Percentiles rank a stretch among this genome's conserved stretches.
These are phyloP conservation scores for Aureobasidium subglaciale DNA, from an alignment of 2,329 filamentous ascomycete genomes.

Conservation along the genomic window DNA sequence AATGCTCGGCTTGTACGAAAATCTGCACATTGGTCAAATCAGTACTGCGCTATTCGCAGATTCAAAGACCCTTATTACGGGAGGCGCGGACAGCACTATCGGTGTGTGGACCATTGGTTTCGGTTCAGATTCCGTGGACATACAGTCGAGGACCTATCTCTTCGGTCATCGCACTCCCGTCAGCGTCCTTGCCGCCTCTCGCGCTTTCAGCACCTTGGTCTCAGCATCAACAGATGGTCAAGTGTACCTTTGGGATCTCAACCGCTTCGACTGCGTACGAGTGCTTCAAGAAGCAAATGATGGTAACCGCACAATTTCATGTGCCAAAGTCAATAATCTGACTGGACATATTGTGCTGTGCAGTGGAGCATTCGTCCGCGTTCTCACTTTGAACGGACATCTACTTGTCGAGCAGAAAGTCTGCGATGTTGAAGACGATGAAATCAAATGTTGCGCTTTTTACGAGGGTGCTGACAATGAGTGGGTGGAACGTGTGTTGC, in stretches of 20 bases:
- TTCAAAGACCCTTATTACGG: conserved; percentile 82
- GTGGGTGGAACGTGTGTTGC: conserved; percentile 77
- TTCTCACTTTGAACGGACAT: conserved; percentile 86
- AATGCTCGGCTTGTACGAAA: conserved; percentile 77
- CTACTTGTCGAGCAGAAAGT: conserved; percentile 75
- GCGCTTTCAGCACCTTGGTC: conserved; percentile 80
- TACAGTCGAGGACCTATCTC: conserved; percentile 69
- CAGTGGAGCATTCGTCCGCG: conserved; percentile 62
- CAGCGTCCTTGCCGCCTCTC: conserved; percentile 73
- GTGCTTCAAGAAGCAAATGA: conserved; percentile 46
- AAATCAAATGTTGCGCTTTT: conserved; percentile 75
- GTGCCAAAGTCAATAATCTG: conserved; percentile 80
- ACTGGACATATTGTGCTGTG: conserved; percentile 86
- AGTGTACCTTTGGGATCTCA: conserved; percentile 89
- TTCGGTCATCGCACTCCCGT: conserved; percentile 88
- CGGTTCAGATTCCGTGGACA: conserved; percentile 63
- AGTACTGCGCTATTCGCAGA: conserved; percentile 80
- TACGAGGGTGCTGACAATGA: conserved; percentile 88
- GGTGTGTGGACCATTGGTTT: conserved; percentile 69
- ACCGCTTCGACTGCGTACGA: conserved; percentile 72
- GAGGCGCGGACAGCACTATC: conserved; percentile 85
- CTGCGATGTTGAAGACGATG: conserved; percentile 59
- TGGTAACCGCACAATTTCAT: conserved; percentile 53
- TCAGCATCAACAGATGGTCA: conserved; percentile 77
- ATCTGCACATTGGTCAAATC: conserved; percentile 85